Conservation (phyloP, 768 basidiomycete genomes). For the Suillus clintonianus region DNA sequence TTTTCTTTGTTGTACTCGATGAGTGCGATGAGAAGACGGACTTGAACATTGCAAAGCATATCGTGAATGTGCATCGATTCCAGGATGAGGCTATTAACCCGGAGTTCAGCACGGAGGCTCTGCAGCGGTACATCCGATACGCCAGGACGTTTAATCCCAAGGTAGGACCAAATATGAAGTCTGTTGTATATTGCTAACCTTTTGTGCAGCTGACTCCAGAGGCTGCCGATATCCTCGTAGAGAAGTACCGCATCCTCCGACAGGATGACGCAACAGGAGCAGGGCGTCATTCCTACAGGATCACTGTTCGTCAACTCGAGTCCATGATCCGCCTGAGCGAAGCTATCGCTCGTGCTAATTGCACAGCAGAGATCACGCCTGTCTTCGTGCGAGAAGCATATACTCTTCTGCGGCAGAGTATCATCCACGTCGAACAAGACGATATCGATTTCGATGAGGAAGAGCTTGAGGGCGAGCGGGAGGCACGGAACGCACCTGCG, state of each 20-base stretch:
- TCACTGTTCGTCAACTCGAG: conserved; percentile 97
- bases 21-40: conserved; percentile 95
- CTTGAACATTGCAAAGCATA: conserved; percentile 92
- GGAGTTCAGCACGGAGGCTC: conserved; percentile 94
- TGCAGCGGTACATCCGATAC: conserved; percentile 96
- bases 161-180: conserved; percentile 42
- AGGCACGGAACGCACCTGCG: conserved; percentile 32
- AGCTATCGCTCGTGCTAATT: conserved; percentile 96
- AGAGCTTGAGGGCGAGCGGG: conserved; percentile 62
- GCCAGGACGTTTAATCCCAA: conserved; percentile 98
- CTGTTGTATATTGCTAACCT: conserved; percentile 8
- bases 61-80: conserved; percentile 96
- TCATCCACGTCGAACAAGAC: conserved; percentile 99
- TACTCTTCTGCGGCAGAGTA: conserved; percentile 90
- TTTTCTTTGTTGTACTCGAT: conserved; percentile 98
- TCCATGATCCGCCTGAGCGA: conserved; percentile 98
- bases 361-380: conserved; percentile 94
- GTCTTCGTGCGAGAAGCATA: conserved; percentile 96
- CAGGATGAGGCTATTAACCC: conserved; percentile 93
- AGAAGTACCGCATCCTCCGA: conserved; percentile 89
- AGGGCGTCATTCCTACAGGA: conserved; percentile 91
- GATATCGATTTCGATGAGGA: conserved; percentile 98
- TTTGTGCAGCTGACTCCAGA: conserved; percentile 79
- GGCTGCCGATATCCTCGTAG: conserved; percentile 89
- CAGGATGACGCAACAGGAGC: conserved; percentile 91